Evolutionary conservation across 305 asterid genomes (phyloP), one percentile per base, ranked within the genome.

Genomic region (Fraxinus baroniana): DNA sequence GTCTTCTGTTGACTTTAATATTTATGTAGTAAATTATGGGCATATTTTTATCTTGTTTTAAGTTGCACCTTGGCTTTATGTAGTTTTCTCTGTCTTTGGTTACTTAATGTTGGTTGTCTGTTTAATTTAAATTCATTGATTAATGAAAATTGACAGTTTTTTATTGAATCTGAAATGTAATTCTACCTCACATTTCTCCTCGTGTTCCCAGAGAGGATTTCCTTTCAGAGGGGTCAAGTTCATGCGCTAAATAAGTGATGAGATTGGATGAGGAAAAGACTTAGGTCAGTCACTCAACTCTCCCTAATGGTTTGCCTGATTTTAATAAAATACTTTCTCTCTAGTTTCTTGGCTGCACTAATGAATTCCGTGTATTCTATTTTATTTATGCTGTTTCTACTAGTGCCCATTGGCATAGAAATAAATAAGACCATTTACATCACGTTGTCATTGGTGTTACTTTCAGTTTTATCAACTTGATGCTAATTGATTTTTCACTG

Each of bases 171-270:
- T 62, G 17, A 62, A 22, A 62, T 62, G 71, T 62, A 62, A 62
- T 62, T 52, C 35, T 28, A 77, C 74, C 62, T n/a, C 70, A 18
- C 74, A 46, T 77, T 78, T 15, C 9, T 55, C 70, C 74, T 60
- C 4, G 36, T 73, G 32, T 52, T 10, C 30, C 36, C 32, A 62
- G 83, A 49, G 84, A 81, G 17, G 80, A 73, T 37, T 81, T 81
- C 60, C 70, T 60, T 36, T 81, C 70, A 60, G 39, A 75, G 75
- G 84, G 84, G 12, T 75, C 68, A 81, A 62, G 68, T 62, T 75
- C 41, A 73, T 57, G 76, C 68, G 37, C 30, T 75, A 74, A 81
- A 55, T 5, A 74, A 73, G 71, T 6, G 12, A 55, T 55, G 26
- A n/a, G 66, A 55, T 55, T n/a, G 74, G 41, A 33, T 18, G 57